Percentiles rank a stretch among this genome's conserved stretches.
These are phyloP conservation scores for Tolypocladium ophioglossoides DNA, from an alignment of 2,329 filamentous ascomycete species.

Conservation along the genomic window DNA sequence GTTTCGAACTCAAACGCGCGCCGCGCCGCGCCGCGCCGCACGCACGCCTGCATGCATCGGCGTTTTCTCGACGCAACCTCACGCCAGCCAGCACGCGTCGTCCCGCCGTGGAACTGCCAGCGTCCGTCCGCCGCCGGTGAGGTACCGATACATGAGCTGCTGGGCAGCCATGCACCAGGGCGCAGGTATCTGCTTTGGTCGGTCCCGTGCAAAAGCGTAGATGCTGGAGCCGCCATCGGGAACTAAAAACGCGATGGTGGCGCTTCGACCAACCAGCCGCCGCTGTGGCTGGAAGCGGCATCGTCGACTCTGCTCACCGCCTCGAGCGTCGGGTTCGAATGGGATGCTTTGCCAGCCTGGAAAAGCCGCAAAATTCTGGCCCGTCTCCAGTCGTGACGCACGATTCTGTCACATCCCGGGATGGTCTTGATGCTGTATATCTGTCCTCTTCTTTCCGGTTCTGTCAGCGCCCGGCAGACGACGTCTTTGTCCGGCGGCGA, in stretches of 20 bases:
- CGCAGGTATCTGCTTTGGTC: constrained; percentile 9
- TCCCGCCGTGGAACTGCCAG: background rate
- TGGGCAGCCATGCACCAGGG: constrained; percentile 26
- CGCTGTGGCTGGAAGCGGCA: background rate
- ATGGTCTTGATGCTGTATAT: background rate
- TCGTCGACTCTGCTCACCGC: background rate
- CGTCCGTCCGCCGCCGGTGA: background rate
- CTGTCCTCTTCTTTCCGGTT: background rate
- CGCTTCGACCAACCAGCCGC: background rate
- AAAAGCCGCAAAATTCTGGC: background rate
- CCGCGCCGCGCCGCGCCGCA: background rate
- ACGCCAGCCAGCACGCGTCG: background rate
- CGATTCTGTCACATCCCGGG: background rate
- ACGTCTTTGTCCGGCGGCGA: background rate
- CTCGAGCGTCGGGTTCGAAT: background rate
- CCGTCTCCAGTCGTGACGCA: background rate
- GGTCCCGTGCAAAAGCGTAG: background rate
- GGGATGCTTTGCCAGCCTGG: background rate
- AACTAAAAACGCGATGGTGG: background rate
- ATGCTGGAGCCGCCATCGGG: background rate
- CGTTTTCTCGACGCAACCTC: background rate
- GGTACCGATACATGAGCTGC: constrained; percentile 19
- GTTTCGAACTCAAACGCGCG: background rate
- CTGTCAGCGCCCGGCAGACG: background rate
- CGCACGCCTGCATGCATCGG: background rate